Evolutionary conservation across 371 early-diverging fungal species (phyloP).

Genomic region (Fennellomyces sp.): DNA sequence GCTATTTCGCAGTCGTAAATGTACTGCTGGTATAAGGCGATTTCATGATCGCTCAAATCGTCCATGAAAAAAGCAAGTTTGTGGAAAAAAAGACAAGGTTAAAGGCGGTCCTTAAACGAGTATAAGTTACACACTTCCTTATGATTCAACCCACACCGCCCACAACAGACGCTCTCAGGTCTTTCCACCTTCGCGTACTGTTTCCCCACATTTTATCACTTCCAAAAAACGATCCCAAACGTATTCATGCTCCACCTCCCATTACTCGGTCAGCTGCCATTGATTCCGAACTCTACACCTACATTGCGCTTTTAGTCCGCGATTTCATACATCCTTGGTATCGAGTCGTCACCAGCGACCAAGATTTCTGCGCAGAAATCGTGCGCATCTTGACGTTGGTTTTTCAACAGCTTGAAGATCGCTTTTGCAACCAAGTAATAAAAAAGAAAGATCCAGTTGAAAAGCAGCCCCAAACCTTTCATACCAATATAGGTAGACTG

Average conservation of each 20-base stretch:
- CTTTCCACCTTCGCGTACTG: slow-evolving; percentile 41
- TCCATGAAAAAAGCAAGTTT: too few species aligned
- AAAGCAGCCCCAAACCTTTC: not conserved
- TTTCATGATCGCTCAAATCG: too few species aligned
- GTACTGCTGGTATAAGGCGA: too few species aligned
- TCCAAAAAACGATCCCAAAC: slow-evolving; percentile 40
- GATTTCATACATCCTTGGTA: slow-evolving; percentile 70
- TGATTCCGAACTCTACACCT: slow-evolving; percentile 62
- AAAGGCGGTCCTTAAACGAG: too few species aligned
- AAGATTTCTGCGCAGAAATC: slow-evolving; percentile 52
- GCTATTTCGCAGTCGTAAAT: too few species aligned
- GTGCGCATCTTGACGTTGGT: slow-evolving; percentile 41
- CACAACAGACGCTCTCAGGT: slow-evolving; percentile 20
- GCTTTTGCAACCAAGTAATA: slow-evolving; percentile 43
- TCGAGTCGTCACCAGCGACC: slow-evolving; percentile 51
- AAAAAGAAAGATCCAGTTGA: not conserved
- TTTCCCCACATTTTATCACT: slow-evolving; percentile 45
- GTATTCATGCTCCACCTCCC: slow-evolving; percentile 32
- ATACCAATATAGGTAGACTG: slow-evolving; percentile 53
- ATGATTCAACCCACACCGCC: too few species aligned
- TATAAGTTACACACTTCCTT: too few species aligned
- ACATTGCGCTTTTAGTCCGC: slow-evolving; percentile 57
- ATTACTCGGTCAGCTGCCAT: slow-evolving; percentile 49
- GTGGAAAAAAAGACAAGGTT: too few species aligned
- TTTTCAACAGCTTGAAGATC: slow-evolving; percentile 51